These are phyloP conservation scores for Bathelium albidoporum DNA, from an alignment of 495 filamentous ascomycete species.

Conservation along the genomic window DNA sequence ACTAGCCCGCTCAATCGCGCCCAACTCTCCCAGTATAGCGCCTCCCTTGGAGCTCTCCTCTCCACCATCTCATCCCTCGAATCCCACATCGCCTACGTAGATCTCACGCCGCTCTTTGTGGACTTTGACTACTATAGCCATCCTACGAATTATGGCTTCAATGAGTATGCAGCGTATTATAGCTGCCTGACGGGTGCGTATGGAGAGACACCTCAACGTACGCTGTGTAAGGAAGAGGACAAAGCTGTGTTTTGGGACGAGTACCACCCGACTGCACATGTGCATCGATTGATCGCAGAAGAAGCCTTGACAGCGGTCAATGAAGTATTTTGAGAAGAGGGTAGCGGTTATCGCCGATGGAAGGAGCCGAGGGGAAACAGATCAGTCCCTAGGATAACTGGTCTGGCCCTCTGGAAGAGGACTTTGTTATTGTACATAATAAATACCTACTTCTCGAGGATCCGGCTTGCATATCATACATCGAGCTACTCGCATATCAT, in stretches of 20 bases:
- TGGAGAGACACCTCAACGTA: background rate
- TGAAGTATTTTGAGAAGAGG: background rate
- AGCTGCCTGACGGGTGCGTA: slow-evolving; percentile 1
- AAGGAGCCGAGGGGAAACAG: no score
- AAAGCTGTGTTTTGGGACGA: background rate
- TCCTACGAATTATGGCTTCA: background rate
- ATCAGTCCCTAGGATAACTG: no score
- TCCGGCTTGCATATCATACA: no score
- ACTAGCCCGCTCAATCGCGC: background rate
- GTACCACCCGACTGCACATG: background rate
- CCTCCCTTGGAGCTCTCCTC: background rate
- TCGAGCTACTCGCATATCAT: no score
- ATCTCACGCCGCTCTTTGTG: background rate
- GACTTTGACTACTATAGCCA: slow-evolving; percentile 1
- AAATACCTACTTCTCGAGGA: no score
- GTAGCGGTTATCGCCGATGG: no score
- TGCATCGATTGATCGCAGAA: background rate
- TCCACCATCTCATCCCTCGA: background rate
- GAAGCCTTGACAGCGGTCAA: background rate
- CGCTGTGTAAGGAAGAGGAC: background rate
- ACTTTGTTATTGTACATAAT: no score
- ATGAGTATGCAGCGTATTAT: background rate
- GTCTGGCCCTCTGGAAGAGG: no score
- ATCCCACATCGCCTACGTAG: background rate
- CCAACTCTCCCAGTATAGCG: background rate